Conservation (phyloP, 129 eudicot genomes). For the Arctium minus region DNA sequence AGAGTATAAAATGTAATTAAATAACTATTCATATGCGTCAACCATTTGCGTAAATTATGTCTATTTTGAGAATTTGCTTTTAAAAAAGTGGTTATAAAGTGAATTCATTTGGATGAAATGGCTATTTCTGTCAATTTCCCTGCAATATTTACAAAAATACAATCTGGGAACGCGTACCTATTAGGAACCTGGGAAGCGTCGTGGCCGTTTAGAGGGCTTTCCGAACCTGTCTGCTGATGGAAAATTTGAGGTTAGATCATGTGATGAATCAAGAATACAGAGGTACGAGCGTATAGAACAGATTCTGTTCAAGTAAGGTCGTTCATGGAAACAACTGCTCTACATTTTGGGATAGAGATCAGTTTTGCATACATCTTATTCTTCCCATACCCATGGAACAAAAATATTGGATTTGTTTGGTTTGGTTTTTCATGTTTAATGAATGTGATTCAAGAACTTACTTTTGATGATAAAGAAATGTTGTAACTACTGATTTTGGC, state of each 20-base stretch:
- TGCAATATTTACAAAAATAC: no score
- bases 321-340: not conserved
- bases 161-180: constrained; percentile 26
- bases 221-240: constrained; percentile 52
- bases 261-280: not conserved
- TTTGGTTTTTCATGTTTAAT: not conserved
- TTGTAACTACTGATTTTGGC: constrained; percentile 85
- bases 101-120: no score
- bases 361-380: not conserved
- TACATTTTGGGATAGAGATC: not conserved
- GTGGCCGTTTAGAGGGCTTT: constrained; percentile 60
- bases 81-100: no score
- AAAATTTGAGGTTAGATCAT: not conserved
- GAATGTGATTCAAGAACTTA: constrained; percentile 18
- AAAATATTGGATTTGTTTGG: not conserved
- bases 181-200: constrained; percentile 26
- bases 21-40: no score
- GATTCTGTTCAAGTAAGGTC: not conserved
- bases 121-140: no score
- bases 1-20: no score
- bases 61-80: no score
- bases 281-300: no score
- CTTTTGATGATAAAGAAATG: constrained; percentile 76
- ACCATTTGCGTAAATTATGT: no score
- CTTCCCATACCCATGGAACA: not conserved